phyloP scores from a whole-genome alignment of 2,329 filamentous ascomycete species.

The Pleomassaria siparia region DNA sequence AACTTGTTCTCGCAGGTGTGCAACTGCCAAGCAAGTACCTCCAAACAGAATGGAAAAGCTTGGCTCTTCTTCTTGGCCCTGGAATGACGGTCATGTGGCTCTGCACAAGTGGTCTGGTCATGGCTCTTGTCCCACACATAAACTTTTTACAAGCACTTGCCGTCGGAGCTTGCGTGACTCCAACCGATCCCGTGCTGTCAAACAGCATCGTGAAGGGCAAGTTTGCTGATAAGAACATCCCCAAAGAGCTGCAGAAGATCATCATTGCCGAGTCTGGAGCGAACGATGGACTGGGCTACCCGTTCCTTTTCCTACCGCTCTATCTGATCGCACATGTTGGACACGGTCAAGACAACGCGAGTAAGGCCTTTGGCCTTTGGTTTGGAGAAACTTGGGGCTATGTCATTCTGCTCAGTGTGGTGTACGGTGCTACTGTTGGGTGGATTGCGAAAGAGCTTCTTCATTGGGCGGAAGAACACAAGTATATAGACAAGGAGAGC shows the following conservation, averaged over 20 bases:
- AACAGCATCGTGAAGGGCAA: slow-evolving; percentile 92
- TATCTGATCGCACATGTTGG: slow-evolving; percentile 79
- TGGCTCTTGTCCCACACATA: slow-evolving; percentile 71
- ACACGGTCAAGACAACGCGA: slow-evolving; percentile 49
- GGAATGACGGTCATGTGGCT: slow-evolving; percentile 90
- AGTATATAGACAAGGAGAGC: slow-evolving; percentile 82
- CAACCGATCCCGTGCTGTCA: slow-evolving; percentile 84
- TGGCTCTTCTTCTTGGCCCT: slow-evolving; percentile 75
- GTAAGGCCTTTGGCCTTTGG: slow-evolving; percentile 74
- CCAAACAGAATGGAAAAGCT: slow-evolving; percentile 72
- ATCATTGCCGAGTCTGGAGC: slow-evolving; percentile 72
- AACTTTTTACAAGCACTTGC: slow-evolving; percentile 77
- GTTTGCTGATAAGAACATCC: slow-evolving; percentile 89
- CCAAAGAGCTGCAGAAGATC: slow-evolving; percentile 74
- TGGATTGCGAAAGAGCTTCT: slow-evolving; percentile 81
- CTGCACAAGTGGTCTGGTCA: slow-evolving; percentile 75
- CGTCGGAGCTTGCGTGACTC: slow-evolving; percentile 84
- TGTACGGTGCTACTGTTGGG: slow-evolving; percentile 76
- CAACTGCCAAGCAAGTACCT: slow-evolving; percentile 85
- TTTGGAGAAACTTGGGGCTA: slow-evolving; percentile 86
- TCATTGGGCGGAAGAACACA: slow-evolving; percentile 79
- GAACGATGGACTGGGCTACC: slow-evolving; percentile 87
- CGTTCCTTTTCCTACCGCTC: slow-evolving; percentile 81
- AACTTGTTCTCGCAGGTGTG: slow-evolving; percentile 84
- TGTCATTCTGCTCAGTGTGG: slow-evolving; percentile 73